Evolutionary conservation across 768 basidiomycete genomes (phyloP).

Genomic region (Suillus weaverae): DNA sequence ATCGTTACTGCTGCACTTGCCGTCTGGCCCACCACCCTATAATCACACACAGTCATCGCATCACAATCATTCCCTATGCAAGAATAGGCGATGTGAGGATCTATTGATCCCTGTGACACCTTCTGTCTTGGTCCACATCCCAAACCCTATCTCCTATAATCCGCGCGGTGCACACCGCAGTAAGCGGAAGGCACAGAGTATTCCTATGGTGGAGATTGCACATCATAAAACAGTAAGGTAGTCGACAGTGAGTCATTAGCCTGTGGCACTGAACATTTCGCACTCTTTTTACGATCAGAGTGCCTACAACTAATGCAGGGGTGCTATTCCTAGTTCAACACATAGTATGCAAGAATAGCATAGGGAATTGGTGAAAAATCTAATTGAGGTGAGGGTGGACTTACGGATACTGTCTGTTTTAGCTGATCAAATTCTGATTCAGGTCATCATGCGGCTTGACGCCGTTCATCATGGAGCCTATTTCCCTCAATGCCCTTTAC

Average conservation of each 20-base stretch:
- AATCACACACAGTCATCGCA: not conserved
- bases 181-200: not conserved
- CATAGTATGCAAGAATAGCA: not conserved
- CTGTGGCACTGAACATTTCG: not conserved
- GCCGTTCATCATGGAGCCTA: not conserved
- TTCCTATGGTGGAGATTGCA: constrained; percentile 5
- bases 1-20: not conserved
- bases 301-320: not conserved
- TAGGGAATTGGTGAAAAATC: not conserved
- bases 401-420: not conserved
- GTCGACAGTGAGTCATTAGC: not conserved
- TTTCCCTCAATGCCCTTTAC: not conserved
- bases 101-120: constrained; percentile 7
- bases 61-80: not conserved
- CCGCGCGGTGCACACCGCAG: not conserved
- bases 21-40: constrained; percentile 6
- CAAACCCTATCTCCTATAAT: not conserved
- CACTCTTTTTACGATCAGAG: not conserved
- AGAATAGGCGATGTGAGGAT: not conserved
- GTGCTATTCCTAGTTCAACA: not conserved
- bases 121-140: constrained; percentile 2
- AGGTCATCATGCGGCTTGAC: not conserved
- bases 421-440: not conserved
- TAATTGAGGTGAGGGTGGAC: not conserved
- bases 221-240: not conserved